phyloP scores from a whole-genome alignment of 2,329 filamentous ascomycete genomes.

The Paraconiothyrium sp. region DNA sequence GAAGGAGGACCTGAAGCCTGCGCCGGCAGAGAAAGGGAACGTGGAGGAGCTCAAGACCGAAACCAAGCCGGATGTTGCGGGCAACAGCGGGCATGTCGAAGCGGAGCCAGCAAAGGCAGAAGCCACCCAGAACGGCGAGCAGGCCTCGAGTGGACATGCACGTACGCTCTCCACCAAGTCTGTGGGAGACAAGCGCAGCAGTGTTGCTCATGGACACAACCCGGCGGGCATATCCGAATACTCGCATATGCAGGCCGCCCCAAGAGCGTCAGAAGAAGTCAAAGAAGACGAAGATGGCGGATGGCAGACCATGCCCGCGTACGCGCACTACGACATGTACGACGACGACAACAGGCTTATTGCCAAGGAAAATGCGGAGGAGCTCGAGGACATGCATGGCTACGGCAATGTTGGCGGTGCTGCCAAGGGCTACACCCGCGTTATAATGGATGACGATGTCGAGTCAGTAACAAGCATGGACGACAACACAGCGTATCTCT shows the following conservation, averaged over 20 bases:
- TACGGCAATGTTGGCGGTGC: conserved; percentile 86
- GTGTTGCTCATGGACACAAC: conserved; percentile 18
- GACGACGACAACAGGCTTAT: conserved; percentile 91
- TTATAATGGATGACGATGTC: conserved; percentile 94
- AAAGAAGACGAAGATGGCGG: conserved; percentile 71
- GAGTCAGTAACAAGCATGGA: conserved; percentile 96
- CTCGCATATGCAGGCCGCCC: conserved; percentile 83
- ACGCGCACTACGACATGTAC: conserved; percentile 93
- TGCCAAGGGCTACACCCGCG: conserved; percentile 92
- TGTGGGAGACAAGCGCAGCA: conserved; percentile 21
- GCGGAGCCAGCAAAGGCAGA: conserved; percentile 21
- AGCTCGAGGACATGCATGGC: conserved; percentile 73
- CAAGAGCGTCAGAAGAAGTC: conserved; percentile 57
- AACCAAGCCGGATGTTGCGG: conserved; percentile 16
- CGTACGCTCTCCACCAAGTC: conserved; percentile 2
- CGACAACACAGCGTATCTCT: conserved; percentile 95
- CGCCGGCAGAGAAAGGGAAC: conserved; percentile 15
- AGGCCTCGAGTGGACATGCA: conserved; percentile 14
- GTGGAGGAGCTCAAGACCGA: conserved; percentile 20
- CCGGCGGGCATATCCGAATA: conserved; percentile 73
- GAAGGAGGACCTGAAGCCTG: conserved; percentile 21
- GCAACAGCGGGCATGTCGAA: conserved; percentile 25
- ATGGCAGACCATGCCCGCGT: conserved; percentile 97
- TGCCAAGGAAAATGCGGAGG: conserved; percentile 78
- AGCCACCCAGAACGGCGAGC: conserved; percentile 19